phyloP scores from a whole-genome alignment of 257 asterid species.

The Penstemon barbatus region DNA sequence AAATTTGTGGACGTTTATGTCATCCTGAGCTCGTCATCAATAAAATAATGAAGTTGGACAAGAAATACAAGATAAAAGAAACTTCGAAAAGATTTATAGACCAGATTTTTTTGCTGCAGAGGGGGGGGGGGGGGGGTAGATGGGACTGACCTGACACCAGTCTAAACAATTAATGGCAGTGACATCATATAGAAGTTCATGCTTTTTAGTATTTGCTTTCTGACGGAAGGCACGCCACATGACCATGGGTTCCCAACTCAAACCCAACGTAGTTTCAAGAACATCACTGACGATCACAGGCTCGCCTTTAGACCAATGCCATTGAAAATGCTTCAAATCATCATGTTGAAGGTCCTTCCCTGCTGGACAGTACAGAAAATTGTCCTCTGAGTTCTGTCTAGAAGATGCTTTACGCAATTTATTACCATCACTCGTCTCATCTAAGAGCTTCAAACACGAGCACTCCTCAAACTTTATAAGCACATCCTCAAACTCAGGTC shows the following conservation, averaged over 20 bases:
- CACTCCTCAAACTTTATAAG: conserved; percentile 33
- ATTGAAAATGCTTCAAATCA: conserved; percentile 70
- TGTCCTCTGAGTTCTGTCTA: conserved; percentile 56
- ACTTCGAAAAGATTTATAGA: neutral
- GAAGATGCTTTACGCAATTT: conserved; percentile 58
- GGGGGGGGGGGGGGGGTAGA: neutral
- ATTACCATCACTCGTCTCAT: conserved; percentile 27
- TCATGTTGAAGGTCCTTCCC: conserved; percentile 52
- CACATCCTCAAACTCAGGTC: conserved; percentile 24
- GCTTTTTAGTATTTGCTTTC: conserved; percentile 39
- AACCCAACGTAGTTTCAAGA: conserved; percentile 66
- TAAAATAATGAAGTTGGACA: conserved; percentile 10
- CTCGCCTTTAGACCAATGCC: conserved; percentile 83
- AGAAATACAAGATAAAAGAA: conserved; percentile 13
- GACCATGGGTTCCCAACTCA: conserved; percentile 99
- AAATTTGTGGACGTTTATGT: conserved; percentile 64
- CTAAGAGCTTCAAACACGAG: conserved; percentile 40
- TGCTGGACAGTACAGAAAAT: conserved; percentile 61
- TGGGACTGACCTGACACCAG: conserved; percentile 75
- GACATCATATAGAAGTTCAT: conserved; percentile 47
- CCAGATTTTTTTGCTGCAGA: neutral
- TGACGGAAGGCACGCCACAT: conserved; percentile 97
- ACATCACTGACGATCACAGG: conserved; percentile 83
- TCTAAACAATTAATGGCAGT: conserved; percentile 75
- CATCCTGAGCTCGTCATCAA: conserved; percentile 50